These are phyloP conservation scores for Venturia effusa DNA, from an alignment of 2,329 filamentous ascomycete species.

Conservation along the genomic window DNA sequence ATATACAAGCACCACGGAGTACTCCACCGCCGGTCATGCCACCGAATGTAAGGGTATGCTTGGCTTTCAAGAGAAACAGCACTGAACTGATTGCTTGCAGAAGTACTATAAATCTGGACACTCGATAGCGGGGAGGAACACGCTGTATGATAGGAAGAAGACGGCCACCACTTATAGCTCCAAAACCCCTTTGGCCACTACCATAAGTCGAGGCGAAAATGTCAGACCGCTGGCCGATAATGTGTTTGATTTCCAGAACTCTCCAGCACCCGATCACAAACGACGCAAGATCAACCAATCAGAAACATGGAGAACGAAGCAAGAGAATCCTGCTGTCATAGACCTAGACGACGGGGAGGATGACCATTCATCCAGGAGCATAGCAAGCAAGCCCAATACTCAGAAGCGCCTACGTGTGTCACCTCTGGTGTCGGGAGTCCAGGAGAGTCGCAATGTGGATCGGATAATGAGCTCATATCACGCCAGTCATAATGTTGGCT, in stretches of 20 bases:
- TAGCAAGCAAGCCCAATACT: background rate
- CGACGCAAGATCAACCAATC: background rate
- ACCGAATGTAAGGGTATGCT: background rate
- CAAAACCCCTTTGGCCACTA: background rate
- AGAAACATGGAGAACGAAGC: background rate
- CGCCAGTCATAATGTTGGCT: background rate
- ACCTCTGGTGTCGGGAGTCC: background rate
- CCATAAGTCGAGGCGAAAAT: background rate
- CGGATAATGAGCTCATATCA: background rate
- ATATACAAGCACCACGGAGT: background rate
- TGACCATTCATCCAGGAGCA: background rate
- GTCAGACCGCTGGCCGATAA: background rate
- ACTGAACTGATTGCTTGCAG: background rate
- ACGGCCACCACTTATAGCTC: background rate
- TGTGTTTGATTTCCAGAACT: background rate
- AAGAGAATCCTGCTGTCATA: background rate
- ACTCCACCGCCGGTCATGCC: background rate
- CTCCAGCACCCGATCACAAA: background rate
- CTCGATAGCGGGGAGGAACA: background rate
- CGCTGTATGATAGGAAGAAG: background rate
- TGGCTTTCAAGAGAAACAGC: background rate
- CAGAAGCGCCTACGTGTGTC: background rate
- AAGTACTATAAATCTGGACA: background rate
- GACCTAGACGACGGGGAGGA: background rate
- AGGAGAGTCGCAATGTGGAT: background rate